Conservation (phyloP, 768 basidiomycete species). For the Hirschioporus abietinus region DNA sequence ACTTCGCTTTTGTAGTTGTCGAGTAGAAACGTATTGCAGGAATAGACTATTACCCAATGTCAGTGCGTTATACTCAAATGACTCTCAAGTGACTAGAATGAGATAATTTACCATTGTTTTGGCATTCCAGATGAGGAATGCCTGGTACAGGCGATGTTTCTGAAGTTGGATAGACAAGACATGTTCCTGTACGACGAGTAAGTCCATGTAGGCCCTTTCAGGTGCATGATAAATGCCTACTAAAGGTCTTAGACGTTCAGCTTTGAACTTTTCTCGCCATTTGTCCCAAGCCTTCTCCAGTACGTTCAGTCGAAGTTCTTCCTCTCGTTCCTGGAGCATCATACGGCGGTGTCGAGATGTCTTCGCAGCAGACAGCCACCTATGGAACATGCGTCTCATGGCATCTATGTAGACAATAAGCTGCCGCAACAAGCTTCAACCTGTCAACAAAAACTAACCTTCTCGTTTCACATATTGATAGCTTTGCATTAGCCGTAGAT, state of each 20-base stretch:
- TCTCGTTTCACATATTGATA: slow-evolving; percentile 76
- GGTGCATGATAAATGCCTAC: slow-evolving; percentile 33
- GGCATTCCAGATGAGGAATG: slow-evolving; percentile 70
- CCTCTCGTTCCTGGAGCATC: slow-evolving; percentile 54
- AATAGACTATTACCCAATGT: slow-evolving; percentile 44
- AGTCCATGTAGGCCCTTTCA: not conserved
- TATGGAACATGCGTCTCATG: slow-evolving; percentile 60
- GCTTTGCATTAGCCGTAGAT: slow-evolving; percentile 76
- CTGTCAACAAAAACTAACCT: slow-evolving; percentile 36
- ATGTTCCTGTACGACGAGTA: slow-evolving; percentile 41
- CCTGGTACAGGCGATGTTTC: slow-evolving; percentile 55
- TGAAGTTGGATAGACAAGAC: slow-evolving; percentile 53
- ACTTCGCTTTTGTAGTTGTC: slow-evolving; percentile 49
- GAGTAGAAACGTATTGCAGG: slow-evolving; percentile 78
- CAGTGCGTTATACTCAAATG: slow-evolving; percentile 6
- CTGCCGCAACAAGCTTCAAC: not conserved
- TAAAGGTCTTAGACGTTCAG: slow-evolving; percentile 58
- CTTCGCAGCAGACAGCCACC: slow-evolving; percentile 61
- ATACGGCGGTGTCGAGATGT: slow-evolving; percentile 56
- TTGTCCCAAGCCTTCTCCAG: slow-evolving; percentile 65
- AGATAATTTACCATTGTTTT: slow-evolving; percentile 55
- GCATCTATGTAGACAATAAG: slow-evolving; percentile 40
- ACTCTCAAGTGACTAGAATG: not conserved
- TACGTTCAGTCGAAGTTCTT: slow-evolving; percentile 48
- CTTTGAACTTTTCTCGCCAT: slow-evolving; percentile 71